Evolutionary conservation across 2,329 filamentous ascomycete species (phyloP), one percentile per base, ranked within the genome.

Genomic region (Diaporthe eres): DNA sequence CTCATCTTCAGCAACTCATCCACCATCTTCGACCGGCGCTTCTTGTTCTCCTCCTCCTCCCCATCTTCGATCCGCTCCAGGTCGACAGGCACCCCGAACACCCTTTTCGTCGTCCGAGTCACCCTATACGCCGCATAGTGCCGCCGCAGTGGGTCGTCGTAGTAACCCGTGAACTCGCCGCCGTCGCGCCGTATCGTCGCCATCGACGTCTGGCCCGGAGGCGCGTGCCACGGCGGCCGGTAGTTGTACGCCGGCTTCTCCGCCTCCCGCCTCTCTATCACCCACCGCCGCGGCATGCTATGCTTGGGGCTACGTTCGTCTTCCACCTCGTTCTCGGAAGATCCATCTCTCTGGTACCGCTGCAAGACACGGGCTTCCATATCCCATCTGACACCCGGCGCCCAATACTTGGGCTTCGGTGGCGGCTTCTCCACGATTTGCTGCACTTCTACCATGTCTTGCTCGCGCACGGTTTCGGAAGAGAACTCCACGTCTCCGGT

Each of bases 401-500:
- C 3, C 51, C 4, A 8, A 28, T 7, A 7, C 28, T 28, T 25
- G 25, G 28, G 13, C 51, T 2, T 28, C 51, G 2, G 12, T 1
- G 12, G 12, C 31, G 63, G 63, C 9, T 25, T 8, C 39, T 13
- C 0, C 37, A 67, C 22, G 8, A 17, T 8, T 28, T 74, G 74
- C 10, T 22, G 31, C 10, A 51, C 58, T 2, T 65, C 17, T n/a
- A 71, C 42, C 25, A 39, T 1, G 15, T 12, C 8, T 7, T 51
- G 77, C 53, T 78, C 75, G 12, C 67, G 65, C 9, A 78, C 15
- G 3, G 25, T 7, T 39, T 79, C 71, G 7, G 60, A 22, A 17
- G 77, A 44, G 13, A 76, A 81, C 4, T 82, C 49, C 13, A 90
- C 82, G n/a, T 80, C 73, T 1, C 88, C 88, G 0, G 81, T 82